A percentile compares a stretch with the other conserved stretches of the same genome.
These are phyloP conservation scores for Murraya paniculata DNA, from an alignment of 345 rosid species.

Conservation along the genomic window DNA sequence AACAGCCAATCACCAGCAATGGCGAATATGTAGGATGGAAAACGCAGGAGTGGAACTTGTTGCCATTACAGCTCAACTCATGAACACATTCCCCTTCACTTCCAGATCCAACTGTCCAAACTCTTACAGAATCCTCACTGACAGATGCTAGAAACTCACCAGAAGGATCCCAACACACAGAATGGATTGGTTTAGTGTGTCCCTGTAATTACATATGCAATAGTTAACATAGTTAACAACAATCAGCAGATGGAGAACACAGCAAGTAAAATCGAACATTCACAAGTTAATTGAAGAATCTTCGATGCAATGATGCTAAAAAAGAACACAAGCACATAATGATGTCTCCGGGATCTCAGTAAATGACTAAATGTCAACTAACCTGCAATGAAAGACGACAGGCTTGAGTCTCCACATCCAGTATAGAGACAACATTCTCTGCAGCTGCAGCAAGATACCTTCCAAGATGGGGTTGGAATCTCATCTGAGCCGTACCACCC, in stretches of 20 bases:
- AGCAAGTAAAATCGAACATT: no score
- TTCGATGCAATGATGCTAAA: background rate
- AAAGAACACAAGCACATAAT: background rate
- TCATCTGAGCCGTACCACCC: constrained; percentile 84
- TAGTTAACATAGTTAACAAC: constrained; percentile 3
- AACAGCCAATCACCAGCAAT: constrained; percentile 84
- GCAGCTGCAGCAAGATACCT: constrained; percentile 90
- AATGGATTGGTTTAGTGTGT: constrained; percentile 69
- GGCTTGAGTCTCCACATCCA: constrained; percentile 83
- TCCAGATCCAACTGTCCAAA: constrained; percentile 87
- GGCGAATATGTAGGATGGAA: constrained; percentile 79
- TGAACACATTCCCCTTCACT: constrained; percentile 86
- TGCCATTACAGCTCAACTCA: constrained; percentile 86
- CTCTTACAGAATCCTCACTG: constrained; percentile 90
- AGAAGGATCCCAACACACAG: constrained; percentile 87
- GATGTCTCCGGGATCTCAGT: background rate
- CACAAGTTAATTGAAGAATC: background rate
- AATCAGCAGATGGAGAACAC: background rate
- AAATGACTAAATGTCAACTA: background rate
- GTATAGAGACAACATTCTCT: constrained; percentile 74
- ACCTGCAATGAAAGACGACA: constrained; percentile 79
- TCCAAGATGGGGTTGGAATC: constrained; percentile 92
- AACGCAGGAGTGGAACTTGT: constrained; percentile 81
- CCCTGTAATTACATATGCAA: constrained; percentile 45
- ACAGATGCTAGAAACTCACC: constrained; percentile 88